Base-by-base conservation (phyloP, 2,329 filamentous ascomycete genomes). In the Monosporascus sp. region DNA sequence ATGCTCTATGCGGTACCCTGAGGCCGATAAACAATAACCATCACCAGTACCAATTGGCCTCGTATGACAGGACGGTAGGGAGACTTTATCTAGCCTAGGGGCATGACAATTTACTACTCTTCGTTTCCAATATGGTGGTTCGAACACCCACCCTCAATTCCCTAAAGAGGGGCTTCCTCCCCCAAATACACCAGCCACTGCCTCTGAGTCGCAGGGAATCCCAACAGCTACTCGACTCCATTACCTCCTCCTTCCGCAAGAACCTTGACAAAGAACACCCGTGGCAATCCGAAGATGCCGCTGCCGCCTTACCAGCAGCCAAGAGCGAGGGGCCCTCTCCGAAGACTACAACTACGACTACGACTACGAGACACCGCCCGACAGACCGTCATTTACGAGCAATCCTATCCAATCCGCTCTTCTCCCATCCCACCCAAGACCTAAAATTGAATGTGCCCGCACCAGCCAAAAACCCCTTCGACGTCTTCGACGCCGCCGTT, bases 191-290 rank as follows among this genome's bases (percentile, higher is more conserved):
- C 61, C 77, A 81, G 47, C 80, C 80, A 6, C 66, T 79, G 2
- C 74, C 78, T 1, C 68, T 84, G 39, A 77, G 70, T 45, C 67
- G 70, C 44, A 72, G 73, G 51, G 77, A 82, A 52, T 78, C 79
- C 25, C 74, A 79, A 55, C 76, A 77, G 59, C 74, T 84, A 8
- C 78, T 83, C 56, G 73, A 81, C 51, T 73, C 75, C 36, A 72
- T 84, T 49, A 84, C 81, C 49, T 67, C 72, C 6, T 83, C 80
- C 2, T 84, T 84, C 62, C 75, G 81, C 49, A 74, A 74, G 51
- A 77, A 82, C 31, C 76, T 84, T n/a, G 80, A 83, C 60, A 72
- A 69, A 44, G 80, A 84, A 61, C 78, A 84, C 60, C 80, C 80
- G 54, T 75, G 69, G 62, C 62, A 70, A 31, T 57, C 67, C 17